These are phyloP conservation scores for Arxiozyma bovina DNA, from an alignment of 1,139 yeast species.

Conservation along the genomic window DNA sequence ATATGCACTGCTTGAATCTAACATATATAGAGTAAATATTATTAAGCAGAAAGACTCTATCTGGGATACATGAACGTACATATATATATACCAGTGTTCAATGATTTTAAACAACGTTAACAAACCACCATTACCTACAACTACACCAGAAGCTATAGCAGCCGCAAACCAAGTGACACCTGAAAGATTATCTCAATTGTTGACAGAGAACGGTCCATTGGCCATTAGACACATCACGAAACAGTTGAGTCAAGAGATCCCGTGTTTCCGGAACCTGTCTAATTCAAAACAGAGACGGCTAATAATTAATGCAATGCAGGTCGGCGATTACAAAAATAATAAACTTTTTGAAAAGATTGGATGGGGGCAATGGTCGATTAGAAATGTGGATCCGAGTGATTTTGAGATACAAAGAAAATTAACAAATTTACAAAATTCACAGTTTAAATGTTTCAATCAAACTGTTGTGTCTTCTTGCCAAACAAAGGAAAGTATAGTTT, in stretches of 20 bases:
- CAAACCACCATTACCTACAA: too few relatives aligned
- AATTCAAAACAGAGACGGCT: constrained; percentile 83
- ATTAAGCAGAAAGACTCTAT: too few relatives aligned
- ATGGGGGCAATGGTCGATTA: constrained; percentile 90
- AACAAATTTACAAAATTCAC: too few relatives aligned
- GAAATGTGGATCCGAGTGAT: constrained; percentile 9
- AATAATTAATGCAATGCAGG: constrained; percentile 80
- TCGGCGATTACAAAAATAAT: constrained; percentile 54
- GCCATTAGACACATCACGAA: constrained; percentile 86
- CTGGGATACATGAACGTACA: too few relatives aligned
- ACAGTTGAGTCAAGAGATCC: constrained; percentile 65
- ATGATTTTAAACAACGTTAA: too few relatives aligned
- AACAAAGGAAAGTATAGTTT: too few relatives aligned
- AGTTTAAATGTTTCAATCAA: too few relatives aligned
- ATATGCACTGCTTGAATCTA: too few relatives aligned
- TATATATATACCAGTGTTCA: too few relatives aligned
- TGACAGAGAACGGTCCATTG: constrained; percentile 71
- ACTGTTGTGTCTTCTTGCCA: too few relatives aligned
- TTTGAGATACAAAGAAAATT: constrained; percentile 33
- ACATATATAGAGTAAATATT: too few relatives aligned
- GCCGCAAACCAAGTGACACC: constrained; percentile 86
- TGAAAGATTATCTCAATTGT: constrained; percentile 58
- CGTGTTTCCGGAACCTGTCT: constrained; percentile 70
- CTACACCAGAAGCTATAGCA: constrained; percentile 79
- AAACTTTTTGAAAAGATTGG: constrained; percentile 87